A percentile compares a stretch with the other conserved stretches of the same genome.
These are phyloP conservation scores for Lachnellula cervina DNA, from an alignment of 2,329 filamentous ascomycete genomes.

Conservation along the genomic window DNA sequence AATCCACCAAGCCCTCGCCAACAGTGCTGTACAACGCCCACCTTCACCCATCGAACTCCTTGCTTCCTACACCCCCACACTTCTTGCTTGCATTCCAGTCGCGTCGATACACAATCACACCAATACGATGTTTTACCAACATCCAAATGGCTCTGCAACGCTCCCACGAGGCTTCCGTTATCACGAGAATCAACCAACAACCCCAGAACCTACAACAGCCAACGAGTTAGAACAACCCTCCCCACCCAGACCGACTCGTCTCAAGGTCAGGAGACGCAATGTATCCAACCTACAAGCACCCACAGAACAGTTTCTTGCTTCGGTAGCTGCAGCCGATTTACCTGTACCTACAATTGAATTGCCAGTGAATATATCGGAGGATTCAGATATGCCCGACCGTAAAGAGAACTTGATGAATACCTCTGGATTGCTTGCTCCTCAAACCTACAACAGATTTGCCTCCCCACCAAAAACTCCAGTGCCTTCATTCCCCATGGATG, in stretches of 20 bases:
- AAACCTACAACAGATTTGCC: constrained; percentile 9
- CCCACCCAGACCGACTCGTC: constrained; percentile 26
- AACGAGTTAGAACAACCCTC: constrained; percentile 23
- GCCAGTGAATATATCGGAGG: constrained; percentile 33
- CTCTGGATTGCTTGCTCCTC: constrained; percentile 22
- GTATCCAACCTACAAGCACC: constrained; percentile 42
- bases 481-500: constrained; percentile 28
- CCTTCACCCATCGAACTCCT: not conserved
- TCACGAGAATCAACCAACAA: constrained; percentile 22
- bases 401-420: constrained; percentile 12
- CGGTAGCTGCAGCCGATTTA: constrained; percentile 59
- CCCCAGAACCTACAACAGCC: constrained; percentile 24
- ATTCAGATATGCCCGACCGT: constrained; percentile 25
- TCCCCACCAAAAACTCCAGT: constrained; percentile 58
- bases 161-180: constrained; percentile 30
- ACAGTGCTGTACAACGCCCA: constrained; percentile 8
- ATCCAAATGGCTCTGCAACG: constrained; percentile 27
- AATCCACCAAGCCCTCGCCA: constrained; percentile 4
- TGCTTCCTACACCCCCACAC: constrained; percentile 5
- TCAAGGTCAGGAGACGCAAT: constrained; percentile 29
- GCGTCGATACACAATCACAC: constrained; percentile 8
- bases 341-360: constrained; percentile 62
- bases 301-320: constrained; percentile 62
- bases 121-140: constrained; percentile 22
- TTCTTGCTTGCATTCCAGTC: constrained; percentile 13